Evolutionary conservation across 345 rosid species (phyloP).

Genomic region (Zanthoxylum bungeanum): DNA sequence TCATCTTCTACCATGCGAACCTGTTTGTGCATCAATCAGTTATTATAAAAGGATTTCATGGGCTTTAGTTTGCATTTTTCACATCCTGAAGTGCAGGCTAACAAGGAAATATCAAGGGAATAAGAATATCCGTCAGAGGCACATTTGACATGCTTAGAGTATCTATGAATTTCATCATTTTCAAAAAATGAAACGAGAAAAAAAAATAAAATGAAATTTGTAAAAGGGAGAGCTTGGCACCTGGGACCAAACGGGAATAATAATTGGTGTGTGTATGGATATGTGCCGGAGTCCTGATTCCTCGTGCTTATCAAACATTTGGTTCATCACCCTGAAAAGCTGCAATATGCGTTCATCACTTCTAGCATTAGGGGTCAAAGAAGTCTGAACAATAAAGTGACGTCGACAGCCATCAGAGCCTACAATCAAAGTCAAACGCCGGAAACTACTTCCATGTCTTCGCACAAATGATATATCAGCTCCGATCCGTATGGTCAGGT

Average conservation of each 20-base stretch:
- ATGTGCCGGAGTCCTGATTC: slow-evolving; percentile 90
- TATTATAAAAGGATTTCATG: neutral
- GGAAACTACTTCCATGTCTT: slow-evolving; percentile 98
- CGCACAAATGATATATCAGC: slow-evolving; percentile 94
- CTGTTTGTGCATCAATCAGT: slow-evolving; percentile 31
- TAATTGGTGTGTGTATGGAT: slow-evolving; percentile 90
- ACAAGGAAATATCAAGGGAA: neutral
- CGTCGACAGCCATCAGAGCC: slow-evolving; percentile 97
- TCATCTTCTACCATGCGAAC: slow-evolving; percentile 99
- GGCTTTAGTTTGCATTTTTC: neutral
- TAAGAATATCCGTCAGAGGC: neutral
- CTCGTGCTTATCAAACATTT: slow-evolving; percentile 98
- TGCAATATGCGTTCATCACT: slow-evolving; percentile 95
- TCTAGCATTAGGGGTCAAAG: slow-evolving; percentile 97
- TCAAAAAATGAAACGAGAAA: neutral
- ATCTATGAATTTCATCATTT: neutral
- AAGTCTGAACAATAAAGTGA: slow-evolving; percentile 96
- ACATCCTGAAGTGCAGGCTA: too few relatives aligned
- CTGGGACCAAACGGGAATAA: slow-evolving; percentile 99
- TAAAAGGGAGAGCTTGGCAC: slow-evolving; percentile 28
- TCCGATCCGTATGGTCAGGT: slow-evolving; percentile 91
- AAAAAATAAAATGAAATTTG: neutral
- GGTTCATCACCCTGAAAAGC: slow-evolving; percentile 97
- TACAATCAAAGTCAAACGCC: slow-evolving; percentile 87
- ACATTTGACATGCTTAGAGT: neutral